phyloP scores from a whole-genome alignment of 2,329 filamentous ascomycete genomes.

The Penicillium sp. region DNA sequence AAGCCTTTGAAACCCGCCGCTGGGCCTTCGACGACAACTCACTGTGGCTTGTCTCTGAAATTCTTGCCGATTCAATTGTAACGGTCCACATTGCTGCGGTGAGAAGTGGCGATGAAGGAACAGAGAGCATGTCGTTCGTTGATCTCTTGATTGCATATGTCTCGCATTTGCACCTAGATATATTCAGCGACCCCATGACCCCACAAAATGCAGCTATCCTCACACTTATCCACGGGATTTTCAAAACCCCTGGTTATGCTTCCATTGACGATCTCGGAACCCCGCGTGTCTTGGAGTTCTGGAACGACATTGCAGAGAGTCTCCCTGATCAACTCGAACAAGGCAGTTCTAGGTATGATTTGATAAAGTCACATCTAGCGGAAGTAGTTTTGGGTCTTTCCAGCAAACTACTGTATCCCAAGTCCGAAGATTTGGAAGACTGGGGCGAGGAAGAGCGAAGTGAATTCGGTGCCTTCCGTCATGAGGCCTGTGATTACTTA shows the following conservation, averaged over 20 bases:
- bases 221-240: constrained; percentile 39
- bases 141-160: constrained; percentile 43
- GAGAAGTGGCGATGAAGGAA: constrained; percentile 38
- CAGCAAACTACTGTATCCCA: constrained; percentile 44
- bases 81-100: constrained; percentile 34
- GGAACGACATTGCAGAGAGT: constrained; percentile 43
- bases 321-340: constrained; percentile 35
- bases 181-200: constrained; percentile 34
- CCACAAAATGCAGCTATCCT: constrained; percentile 37
- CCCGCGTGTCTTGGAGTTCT: constrained; percentile 43
- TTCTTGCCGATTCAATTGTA: constrained; percentile 33
- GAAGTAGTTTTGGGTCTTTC: constrained; percentile 44
- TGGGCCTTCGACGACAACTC: constrained; percentile 22
- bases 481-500: constrained; percentile 48
- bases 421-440: constrained; percentile 32
- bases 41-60: neutral
- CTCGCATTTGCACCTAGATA: constrained; percentile 30
- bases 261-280: constrained; percentile 42
- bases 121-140: constrained; percentile 42
- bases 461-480: constrained; percentile 46
- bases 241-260: constrained; percentile 43
- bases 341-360: constrained; percentile 28
- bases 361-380: constrained; percentile 41
- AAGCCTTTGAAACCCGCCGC: constrained; percentile 23
- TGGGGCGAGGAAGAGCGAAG: constrained; percentile 47